A percentile compares a stretch with the other conserved stretches of the same genome.
phyloP scores from a whole-genome alignment of 345 rosid genomes.

The Euclidium syriacum region DNA sequence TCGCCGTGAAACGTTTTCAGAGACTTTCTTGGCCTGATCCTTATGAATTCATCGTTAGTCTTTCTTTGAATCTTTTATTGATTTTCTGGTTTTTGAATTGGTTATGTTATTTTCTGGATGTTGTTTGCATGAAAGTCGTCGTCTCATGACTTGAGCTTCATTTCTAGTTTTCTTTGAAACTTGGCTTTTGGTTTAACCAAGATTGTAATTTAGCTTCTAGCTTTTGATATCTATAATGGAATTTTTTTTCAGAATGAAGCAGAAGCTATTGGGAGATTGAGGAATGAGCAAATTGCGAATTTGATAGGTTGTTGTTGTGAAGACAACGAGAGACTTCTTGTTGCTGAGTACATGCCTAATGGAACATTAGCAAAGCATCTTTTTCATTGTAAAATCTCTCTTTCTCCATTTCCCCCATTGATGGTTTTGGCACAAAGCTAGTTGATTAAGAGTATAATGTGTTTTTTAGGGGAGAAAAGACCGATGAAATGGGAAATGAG shows the following conservation, averaged over 20 bases:
- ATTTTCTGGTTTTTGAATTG: not conserved
- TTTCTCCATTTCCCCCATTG: not conserved
- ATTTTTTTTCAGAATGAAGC: conserved; percentile 61
- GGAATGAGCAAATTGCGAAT: conserved; percentile 82
- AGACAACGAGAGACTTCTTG: conserved; percentile 77
- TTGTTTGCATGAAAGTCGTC: no score
- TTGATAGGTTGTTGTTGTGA: conserved; percentile 86
- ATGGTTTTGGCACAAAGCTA: not conserved
- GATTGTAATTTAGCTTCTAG: no score
- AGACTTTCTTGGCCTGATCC: conserved; percentile 72
- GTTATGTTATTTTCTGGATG: no score
- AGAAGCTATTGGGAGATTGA: conserved; percentile 64
- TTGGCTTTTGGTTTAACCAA: not conserved
- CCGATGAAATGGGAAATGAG: conserved; percentile 98
- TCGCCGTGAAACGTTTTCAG: conserved; percentile 66
- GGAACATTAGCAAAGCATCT: conserved; percentile 90
- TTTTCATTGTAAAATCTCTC: conserved; percentile 62
- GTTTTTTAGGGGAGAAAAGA: conserved; percentile 68
- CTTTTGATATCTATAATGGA: no score
- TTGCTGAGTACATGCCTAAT: conserved; percentile 88
- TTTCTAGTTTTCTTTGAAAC: not conserved
- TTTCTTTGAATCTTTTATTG: not conserved
- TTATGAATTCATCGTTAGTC: conserved; percentile 56
- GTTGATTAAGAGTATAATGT: conserved; percentile 6
- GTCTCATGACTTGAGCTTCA: not conserved